These are phyloP conservation scores for Pseudoturritis turrita DNA, from an alignment of 345 rosid species.

Conservation along the genomic window DNA sequence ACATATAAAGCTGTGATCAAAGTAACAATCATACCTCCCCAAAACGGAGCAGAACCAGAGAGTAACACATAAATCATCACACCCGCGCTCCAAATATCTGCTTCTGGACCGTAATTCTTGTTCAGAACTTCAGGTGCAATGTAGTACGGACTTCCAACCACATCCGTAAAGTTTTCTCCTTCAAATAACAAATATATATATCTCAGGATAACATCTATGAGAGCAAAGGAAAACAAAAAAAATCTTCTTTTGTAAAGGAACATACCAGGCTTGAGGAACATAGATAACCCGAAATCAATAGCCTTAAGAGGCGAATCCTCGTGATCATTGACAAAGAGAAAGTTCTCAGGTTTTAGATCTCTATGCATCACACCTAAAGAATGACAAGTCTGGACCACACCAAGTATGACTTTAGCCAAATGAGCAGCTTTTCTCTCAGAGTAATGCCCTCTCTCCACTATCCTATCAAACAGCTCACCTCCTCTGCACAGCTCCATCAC, in stretches of 20 bases:
- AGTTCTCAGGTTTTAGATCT: slow-evolving; percentile 89
- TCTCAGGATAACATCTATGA: slow-evolving; percentile 4
- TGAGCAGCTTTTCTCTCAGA: slow-evolving; percentile 70
- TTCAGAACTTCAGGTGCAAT: slow-evolving; percentile 83
- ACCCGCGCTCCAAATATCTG: slow-evolving; percentile 96
- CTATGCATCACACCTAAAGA: slow-evolving; percentile 81
- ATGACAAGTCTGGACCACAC: slow-evolving; percentile 72
- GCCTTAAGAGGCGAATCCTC: slow-evolving; percentile 83
- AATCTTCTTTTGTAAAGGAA: neutral
- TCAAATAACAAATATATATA: slow-evolving; percentile 4
- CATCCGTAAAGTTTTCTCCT: slow-evolving; percentile 73
- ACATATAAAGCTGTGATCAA: neutral
- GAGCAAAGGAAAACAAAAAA: neutral
- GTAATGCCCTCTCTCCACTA: slow-evolving; percentile 74
- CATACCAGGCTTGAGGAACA: slow-evolving; percentile 76
- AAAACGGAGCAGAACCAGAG: slow-evolving; percentile 88
- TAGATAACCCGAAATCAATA: slow-evolving; percentile 80
- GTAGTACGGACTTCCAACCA: slow-evolving; percentile 93
- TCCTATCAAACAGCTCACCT: slow-evolving; percentile 92
- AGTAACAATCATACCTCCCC: slow-evolving; percentile 62
- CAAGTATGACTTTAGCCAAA: slow-evolving; percentile 60
- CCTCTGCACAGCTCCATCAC: slow-evolving; percentile 93
- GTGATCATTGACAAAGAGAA: slow-evolving; percentile 53
- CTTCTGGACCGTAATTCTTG: slow-evolving; percentile 70
- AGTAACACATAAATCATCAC: slow-evolving; percentile 81